Percentiles rank a stretch among this genome's conserved stretches.
phyloP scores from a whole-genome alignment of 495 filamentous ascomycete genomes.

The Hypoxylon subgilvum region DNA sequence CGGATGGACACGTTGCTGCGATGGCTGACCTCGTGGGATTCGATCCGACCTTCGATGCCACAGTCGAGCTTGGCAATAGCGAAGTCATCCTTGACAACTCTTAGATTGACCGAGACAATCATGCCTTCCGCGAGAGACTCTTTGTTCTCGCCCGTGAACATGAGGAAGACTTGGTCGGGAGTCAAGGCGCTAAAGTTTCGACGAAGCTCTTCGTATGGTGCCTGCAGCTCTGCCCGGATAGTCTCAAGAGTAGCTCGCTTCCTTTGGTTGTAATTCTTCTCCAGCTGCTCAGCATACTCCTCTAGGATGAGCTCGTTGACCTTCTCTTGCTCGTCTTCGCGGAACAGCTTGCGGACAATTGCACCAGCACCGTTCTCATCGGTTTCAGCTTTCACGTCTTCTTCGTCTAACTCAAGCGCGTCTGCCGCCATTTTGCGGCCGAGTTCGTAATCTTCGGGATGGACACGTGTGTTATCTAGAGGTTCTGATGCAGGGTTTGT shows the following conservation, averaged over 20 bases:
- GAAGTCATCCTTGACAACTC: conserved; percentile 86
- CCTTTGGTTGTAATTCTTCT: conserved; percentile 87
- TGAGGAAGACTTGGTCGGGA: conserved; percentile 88
- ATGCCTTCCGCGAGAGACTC: conserved; percentile 84
- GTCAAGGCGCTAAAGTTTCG: conserved; percentile 74
- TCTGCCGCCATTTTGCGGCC: conserved; percentile 98
- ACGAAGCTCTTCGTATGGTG: conserved; percentile 92
- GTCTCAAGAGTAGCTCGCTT: conserved; percentile 97
- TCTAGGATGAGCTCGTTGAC: conserved; percentile 96
- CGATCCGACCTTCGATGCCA: conserved; percentile 86
- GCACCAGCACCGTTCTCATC: conserved; percentile 86
- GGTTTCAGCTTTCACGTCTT: conserved; percentile 93
- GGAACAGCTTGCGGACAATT: conserved; percentile 89
- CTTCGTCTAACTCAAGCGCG: conserved; percentile 93
- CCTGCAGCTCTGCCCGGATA: conserved; percentile 89
- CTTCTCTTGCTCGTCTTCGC: conserved; percentile 87
- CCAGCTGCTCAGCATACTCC: conserved; percentile 94
- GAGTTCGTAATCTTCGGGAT: conserved; percentile 97
- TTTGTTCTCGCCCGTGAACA: conserved; percentile 91
- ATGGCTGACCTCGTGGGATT: conserved; percentile 72
- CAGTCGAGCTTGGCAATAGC: conserved; percentile 92
- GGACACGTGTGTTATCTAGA: conserved; percentile 92
- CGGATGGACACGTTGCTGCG: conserved; percentile 56
- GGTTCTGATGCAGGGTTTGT: conserved; percentile 82
- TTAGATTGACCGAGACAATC: conserved; percentile 88